Evolutionary conservation across 352 stramenopile genomes (phyloP), one percentile per base, ranked within the genome.

Genomic region (Ophiocytium majus): DNA sequence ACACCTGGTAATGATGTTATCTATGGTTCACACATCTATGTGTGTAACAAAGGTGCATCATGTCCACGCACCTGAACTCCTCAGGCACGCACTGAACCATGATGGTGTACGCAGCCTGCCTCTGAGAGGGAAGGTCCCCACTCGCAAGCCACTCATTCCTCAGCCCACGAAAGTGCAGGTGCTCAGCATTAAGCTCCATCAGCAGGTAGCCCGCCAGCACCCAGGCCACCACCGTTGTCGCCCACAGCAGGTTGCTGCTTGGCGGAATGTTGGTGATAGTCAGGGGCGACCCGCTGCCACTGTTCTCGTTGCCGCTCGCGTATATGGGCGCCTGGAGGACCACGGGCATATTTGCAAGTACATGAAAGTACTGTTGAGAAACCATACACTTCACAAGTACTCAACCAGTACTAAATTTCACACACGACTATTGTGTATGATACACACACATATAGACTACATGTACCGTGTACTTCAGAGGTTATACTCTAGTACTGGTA

Each of bases 141-240:
- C 64, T 79, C 0, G 81, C 85, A 43, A 88, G 23, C 81, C 80
- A 88, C 17, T 88, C 81, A 50, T 88, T 86, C 0, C 85, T 81
- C 32, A 85, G 63, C 50, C 83, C 63, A 31, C 50, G 66, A n/a
- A 84, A 83, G 9, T 81, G 9, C 1, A n/a, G 36, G 81, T 83
- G 79, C 80, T 88, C 85, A 32, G 66, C 63, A 17, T 71, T 49
- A n/a, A 88, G 34, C 32, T 35, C 64, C 78, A 87, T 83, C 50
- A 88, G 81, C n/a, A 86, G 79, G 50, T 87, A 88, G 14, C 87
- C 9, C 14, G 81, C 82, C 57, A 88, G 83, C 10, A 88, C 14
- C 66, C 76, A 88, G 0, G 85, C 85, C 33, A 86, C 87, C 31
- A 87, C 43, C 31, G 83, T 76, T n/a, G 36, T 57, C 75, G 50